A percentile compares a stretch with the other conserved stretches of the same genome.
phyloP scores from a whole-genome alignment of 1,284 basidiomycete genomes.

The Heimioporus retisporus region DNA sequence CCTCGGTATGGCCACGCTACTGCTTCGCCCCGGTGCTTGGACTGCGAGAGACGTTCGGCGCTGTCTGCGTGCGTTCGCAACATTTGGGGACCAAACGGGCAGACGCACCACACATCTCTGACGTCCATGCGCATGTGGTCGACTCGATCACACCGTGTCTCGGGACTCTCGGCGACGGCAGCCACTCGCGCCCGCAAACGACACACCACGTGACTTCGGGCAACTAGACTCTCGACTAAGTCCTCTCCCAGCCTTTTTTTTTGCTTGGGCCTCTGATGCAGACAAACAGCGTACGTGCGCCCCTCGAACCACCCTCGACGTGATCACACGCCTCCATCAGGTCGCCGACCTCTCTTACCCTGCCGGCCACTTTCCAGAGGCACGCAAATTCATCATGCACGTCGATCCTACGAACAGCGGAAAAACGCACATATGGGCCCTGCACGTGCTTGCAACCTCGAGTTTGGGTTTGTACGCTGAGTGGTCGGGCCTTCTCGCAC shows the following conservation, averaged over 20 bases:
- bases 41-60: too few relatives aligned
- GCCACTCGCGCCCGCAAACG: too few relatives aligned
- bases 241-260: conserved; percentile 50
- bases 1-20: too few relatives aligned
- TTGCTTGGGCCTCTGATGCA: conserved; percentile 51
- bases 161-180: too few relatives aligned
- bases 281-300: conserved; percentile 28
- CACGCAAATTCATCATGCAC: conserved; percentile 91
- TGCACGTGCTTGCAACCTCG: conserved; percentile 88
- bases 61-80: too few relatives aligned
- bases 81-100: too few relatives aligned
- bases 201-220: too few relatives aligned
- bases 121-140: too few relatives aligned
- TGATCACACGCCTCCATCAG: conserved; percentile 44
- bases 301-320: conserved; percentile 39
- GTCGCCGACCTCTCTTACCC: conserved; percentile 51
- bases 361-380: conserved; percentile 43
- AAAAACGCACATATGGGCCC: conserved; percentile 95
- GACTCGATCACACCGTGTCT: too few relatives aligned
- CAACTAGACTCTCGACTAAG: conserved; percentile 37
- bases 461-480: conserved; percentile 88
- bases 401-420: conserved; percentile 99
- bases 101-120: too few relatives aligned
- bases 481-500: conserved; percentile 92
- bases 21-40: too few relatives aligned